phyloP scores from a whole-genome alignment of 805 yeast genomes.

The Kazachstania africana region DNA sequence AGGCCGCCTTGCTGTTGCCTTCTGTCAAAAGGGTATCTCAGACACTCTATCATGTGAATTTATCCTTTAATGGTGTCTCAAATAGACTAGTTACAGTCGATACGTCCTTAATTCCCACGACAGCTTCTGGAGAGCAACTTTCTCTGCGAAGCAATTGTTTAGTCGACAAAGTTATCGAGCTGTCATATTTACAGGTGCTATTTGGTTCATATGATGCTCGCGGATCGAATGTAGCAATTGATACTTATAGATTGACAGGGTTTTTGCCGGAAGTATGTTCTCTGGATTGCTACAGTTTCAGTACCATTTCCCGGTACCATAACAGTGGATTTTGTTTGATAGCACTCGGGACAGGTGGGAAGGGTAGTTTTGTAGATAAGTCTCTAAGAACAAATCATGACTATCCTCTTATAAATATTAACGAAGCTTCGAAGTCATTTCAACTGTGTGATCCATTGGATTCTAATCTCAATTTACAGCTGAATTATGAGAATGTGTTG shows the following conservation, averaged over 20 bases:
- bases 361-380: slow-evolving; percentile 19
- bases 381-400: slow-evolving; percentile 52
- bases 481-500: slow-evolving; percentile 17
- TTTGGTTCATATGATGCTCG: slow-evolving; percentile 46
- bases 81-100: slow-evolving; percentile 16
- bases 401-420: slow-evolving; percentile 43
- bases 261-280: slow-evolving; percentile 57
- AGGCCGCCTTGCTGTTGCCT: slow-evolving; percentile 10
- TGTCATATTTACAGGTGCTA: slow-evolving; percentile 54
- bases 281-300: slow-evolving; percentile 24
- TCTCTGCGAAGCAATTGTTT: slow-evolving; percentile 8
- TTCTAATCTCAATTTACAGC: slow-evolving; percentile 1
- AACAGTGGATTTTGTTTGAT: slow-evolving; percentile 29
- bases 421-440: slow-evolving; percentile 11
- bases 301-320: slow-evolving; percentile 13
- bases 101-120: slow-evolving; percentile 13
- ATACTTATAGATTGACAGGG: slow-evolving; percentile 52
- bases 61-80: slow-evolving; percentile 21
- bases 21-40: slow-evolving; percentile 6
- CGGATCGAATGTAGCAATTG: slow-evolving; percentile 72
- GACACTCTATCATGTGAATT: slow-evolving; percentile 10
- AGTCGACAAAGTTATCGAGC: slow-evolving; percentile 41
- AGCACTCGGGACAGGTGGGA: slow-evolving; percentile 58
- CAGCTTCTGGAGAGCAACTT: slow-evolving; percentile 8
- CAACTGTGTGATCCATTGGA: slow-evolving; percentile 34